phyloP scores from a whole-genome alignment of 768 basidiomycete species.

The Gautieria morchelliformis region DNA sequence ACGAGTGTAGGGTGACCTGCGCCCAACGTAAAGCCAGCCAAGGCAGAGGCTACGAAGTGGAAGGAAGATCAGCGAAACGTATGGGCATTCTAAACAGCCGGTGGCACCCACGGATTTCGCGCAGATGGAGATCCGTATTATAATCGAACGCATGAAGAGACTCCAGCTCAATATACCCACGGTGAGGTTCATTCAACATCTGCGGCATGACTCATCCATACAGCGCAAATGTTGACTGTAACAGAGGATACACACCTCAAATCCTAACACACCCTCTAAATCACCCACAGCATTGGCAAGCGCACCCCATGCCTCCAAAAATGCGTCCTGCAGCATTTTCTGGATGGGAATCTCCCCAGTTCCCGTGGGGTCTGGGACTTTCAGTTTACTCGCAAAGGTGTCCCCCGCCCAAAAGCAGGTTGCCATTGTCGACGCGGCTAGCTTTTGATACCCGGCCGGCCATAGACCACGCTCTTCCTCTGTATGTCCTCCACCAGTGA shows the following conservation, averaged over 20 bases:
- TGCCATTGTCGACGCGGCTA: slow-evolving; percentile 89
- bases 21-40: slow-evolving; percentile 89
- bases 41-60: slow-evolving; percentile 53
- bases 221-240: neutral
- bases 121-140: slow-evolving; percentile 87
- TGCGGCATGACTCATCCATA: slow-evolving; percentile 19
- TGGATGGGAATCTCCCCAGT: slow-evolving; percentile 58
- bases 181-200: slow-evolving; percentile 94
- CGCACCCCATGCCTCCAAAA: slow-evolving; percentile 65
- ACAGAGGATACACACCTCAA: slow-evolving; percentile 52
- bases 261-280: slow-evolving; percentile 75
- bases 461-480: slow-evolving; percentile 78
- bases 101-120: slow-evolving; percentile 53
- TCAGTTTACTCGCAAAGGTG: slow-evolving; percentile 70
- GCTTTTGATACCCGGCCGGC: slow-evolving; percentile 91
- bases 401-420: slow-evolving; percentile 94
- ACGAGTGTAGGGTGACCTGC: slow-evolving; percentile 76
- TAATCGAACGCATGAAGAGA: slow-evolving; percentile 86
- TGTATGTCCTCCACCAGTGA: slow-evolving; percentile 63
- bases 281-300: slow-evolving; percentile 62
- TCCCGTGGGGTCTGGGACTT: slow-evolving; percentile 34
- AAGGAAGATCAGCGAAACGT: neutral
- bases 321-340: slow-evolving; percentile 72
- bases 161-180: slow-evolving; percentile 78
- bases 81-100: neutral